Evolutionary conservation across 768 basidiomycete species (phyloP).

Genomic region (Daedaleopsis nitida): DNA sequence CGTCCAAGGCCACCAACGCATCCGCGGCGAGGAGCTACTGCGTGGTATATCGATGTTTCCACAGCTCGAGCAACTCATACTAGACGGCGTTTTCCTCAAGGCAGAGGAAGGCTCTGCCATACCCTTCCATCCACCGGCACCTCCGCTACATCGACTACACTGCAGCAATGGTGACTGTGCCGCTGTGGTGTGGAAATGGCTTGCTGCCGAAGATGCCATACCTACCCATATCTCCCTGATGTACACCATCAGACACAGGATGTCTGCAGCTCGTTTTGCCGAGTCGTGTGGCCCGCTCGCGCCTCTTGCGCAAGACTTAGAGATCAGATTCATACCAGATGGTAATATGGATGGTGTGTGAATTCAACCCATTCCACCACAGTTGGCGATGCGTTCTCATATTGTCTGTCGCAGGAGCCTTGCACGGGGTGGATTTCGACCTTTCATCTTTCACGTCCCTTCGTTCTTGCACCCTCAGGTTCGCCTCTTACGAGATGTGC

Average conservation of each 20-base stretch:
- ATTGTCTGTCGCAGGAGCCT: neutral
- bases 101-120: neutral
- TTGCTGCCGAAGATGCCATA: neutral
- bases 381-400: neutral
- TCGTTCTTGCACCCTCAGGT: conserved; percentile 20
- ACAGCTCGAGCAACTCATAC: neutral
- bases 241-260: neutral
- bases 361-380: too few relatives aligned
- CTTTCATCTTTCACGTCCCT: conserved; percentile 17
- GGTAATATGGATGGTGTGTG: conserved; percentile 9
- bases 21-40: neutral
- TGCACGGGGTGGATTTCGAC: conserved; percentile 7
- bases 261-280: neutral
- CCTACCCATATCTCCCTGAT: neutral
- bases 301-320: conserved; percentile 5
- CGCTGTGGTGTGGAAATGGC: neutral
- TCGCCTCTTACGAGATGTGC: conserved; percentile 29
- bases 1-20: neutral
- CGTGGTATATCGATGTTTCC: neutral
- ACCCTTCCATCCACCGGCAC: neutral
- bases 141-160: neutral
- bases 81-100: neutral
- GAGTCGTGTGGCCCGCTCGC: neutral
- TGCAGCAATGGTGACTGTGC: neutral
- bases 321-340: conserved; percentile 1